Evolutionary conservation across 371 early-diverging fungal species (phyloP), one percentile per base, ranked within the genome.

Genomic region (Lichtheimia ornata): DNA sequence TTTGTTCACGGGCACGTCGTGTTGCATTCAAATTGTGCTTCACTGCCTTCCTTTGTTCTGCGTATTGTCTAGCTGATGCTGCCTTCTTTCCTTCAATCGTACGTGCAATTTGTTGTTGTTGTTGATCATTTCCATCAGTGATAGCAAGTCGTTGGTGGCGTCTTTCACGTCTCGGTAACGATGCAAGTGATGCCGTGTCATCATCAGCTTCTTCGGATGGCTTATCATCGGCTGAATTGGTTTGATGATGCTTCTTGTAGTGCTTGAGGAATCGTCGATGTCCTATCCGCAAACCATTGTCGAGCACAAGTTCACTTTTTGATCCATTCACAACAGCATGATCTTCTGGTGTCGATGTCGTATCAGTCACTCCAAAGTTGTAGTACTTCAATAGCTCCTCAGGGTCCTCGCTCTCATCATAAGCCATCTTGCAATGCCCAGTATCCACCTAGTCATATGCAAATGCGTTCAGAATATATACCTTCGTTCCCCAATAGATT

Each of bases 381-480:
- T 99, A 98, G 75, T 86, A 97, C 53, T 93, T 93, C 12, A 86
- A 78, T 54, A 95, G 71, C 65, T 96, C 96, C 70, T 92, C 82
- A 44, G 91, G 88, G 65, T 96, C 96, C 6, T 88, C 89, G 22
- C 91, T 95, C 56, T 91, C 88, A 63, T 96, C 97, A 69, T 96
- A 96, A 15, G 91, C 90, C 69, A 94, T 92, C 78, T 95, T 97
- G 74, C 91, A 91, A 72, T 99, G 98, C 12, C 97, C 97, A 78
- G 91, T 93, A 72, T 92, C 93, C 55, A 83, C 61, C 88, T 88
- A 62, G 35, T 27, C 27, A 60, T n/a, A 45, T 27, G 24, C 13
- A 40, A 47, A 6, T 20, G 25, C 3, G n/a, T 12, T 49, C 45
- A 27, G 25, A 24, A 18, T 27, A 11, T 15, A 20, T 15, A 4